A percentile compares a stretch with the other conserved stretches of the same genome.
phyloP scores from a whole-genome alignment of 768 basidiomycete species.

The Mrakia gelida region DNA sequence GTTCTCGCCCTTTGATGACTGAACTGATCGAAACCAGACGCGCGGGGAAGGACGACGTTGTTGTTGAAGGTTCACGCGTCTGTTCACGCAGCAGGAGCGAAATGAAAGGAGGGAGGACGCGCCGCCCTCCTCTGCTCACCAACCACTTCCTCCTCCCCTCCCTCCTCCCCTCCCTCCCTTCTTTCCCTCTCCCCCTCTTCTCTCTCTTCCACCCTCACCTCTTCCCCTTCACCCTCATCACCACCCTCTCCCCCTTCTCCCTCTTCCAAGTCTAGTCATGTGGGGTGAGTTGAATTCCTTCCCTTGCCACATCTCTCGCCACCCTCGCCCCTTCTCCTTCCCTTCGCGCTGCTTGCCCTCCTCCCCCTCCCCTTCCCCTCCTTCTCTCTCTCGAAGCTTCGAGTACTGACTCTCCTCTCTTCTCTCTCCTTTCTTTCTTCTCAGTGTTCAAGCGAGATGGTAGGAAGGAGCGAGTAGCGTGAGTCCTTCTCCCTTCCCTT shows the following conservation, averaged over 20 bases:
- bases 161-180: neutral
- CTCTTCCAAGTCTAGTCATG: neutral
- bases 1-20: neutral
- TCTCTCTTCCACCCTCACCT: neutral
- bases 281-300: neutral
- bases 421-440: neutral
- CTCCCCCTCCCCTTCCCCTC: neutral
- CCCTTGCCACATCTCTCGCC: neutral
- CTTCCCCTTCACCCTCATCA: neutral
- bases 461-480: conserved; percentile 19
- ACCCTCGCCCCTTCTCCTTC: neutral
- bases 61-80: too few relatives aligned
- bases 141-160: neutral
- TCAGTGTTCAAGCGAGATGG: conserved; percentile 14
- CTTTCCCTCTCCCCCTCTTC: neutral
- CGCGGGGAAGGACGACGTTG: too few relatives aligned
- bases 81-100: neutral
- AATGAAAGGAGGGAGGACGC: too few relatives aligned
- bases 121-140: neutral
- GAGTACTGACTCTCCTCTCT: neutral
- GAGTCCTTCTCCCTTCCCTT: neutral
- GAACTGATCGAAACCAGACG: neutral
- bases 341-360: neutral
- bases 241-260: neutral
- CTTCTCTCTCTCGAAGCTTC: neutral